A percentile compares a stretch with the other conserved stretches of the same genome.
Evolutionary conservation across 345 rosid species (phyloP).

Genomic region (Psidium guajava): DNA sequence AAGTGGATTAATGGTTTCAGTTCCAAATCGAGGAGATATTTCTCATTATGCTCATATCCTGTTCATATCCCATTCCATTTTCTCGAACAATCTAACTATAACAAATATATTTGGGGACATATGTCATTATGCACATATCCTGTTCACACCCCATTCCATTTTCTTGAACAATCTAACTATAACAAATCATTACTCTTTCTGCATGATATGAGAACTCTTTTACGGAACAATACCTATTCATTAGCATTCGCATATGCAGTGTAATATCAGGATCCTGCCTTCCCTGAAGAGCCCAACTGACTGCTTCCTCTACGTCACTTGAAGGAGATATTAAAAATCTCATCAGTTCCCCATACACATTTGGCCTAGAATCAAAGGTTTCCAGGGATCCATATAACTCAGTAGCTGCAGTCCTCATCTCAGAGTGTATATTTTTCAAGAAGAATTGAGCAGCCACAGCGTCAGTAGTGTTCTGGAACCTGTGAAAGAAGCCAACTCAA

Average conservation of each 20-base stretch:
- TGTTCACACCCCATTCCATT: background rate
- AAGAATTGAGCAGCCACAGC: constrained; percentile 93
- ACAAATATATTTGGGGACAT: too few species aligned
- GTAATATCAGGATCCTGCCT: constrained; percentile 73
- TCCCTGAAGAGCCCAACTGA: constrained; percentile 56
- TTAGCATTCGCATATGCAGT: constrained; percentile 88
- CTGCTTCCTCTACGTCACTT: constrained; percentile 62
- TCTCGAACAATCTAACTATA: background rate
- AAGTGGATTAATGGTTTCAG: background rate
- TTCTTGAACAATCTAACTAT: background rate
- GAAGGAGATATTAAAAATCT: constrained; percentile 74
- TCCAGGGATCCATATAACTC: constrained; percentile 65
- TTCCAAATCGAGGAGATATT: background rate
- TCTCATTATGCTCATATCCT: background rate
- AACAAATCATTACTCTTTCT: background rate
- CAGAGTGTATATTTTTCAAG: constrained; percentile 71
- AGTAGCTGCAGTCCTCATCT: constrained; percentile 66
- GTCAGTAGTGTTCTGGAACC: constrained; percentile 96
- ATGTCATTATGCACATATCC: too few species aligned
- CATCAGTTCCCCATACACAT: constrained; percentile 95
- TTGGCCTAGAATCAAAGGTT: constrained; percentile 40
- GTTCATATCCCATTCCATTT: background rate
- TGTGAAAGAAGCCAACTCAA: constrained; percentile 14
- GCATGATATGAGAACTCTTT: background rate
- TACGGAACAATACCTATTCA: constrained; percentile 43